phyloP scores from a whole-genome alignment of 371 early-diverging fungal species.

The Lichtheimia ornata region DNA sequence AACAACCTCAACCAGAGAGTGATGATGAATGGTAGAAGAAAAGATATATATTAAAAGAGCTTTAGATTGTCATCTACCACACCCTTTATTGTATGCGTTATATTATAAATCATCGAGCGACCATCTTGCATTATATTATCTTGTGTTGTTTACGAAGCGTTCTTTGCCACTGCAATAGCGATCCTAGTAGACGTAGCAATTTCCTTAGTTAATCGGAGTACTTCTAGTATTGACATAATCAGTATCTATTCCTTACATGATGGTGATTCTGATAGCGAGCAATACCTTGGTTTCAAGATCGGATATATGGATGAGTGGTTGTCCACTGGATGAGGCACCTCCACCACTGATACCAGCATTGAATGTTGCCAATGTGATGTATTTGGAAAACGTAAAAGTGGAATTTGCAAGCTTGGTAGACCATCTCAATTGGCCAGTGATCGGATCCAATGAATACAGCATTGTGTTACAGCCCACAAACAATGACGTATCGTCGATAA shows the following conservation, averaged over 20 bases:
- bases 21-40: slow-evolving; percentile 15
- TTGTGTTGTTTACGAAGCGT: background rate
- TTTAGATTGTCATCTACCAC: no score
- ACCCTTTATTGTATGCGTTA: background rate
- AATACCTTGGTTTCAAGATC: slow-evolving; percentile 1
- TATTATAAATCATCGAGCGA: background rate
- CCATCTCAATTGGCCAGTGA: slow-evolving; percentile 6
- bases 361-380: background rate
- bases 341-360: no score
- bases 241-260: slow-evolving; percentile 3
- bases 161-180: background rate
- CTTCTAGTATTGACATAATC: background rate
- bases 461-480: slow-evolving; percentile 6
- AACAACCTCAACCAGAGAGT: slow-evolving; percentile 16
- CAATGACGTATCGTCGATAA: background rate
- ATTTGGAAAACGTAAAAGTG: background rate
- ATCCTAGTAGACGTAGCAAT: background rate
- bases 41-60: background rate
- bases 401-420: background rate
- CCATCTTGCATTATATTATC: background rate
- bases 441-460: background rate
- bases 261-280: background rate
- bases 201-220: background rate
- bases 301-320: background rate
- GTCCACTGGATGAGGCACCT: background rate